Conservation (phyloP, 2,329 filamentous ascomycete species). For the Gnomoniopsis smithogilvyi region DNA sequence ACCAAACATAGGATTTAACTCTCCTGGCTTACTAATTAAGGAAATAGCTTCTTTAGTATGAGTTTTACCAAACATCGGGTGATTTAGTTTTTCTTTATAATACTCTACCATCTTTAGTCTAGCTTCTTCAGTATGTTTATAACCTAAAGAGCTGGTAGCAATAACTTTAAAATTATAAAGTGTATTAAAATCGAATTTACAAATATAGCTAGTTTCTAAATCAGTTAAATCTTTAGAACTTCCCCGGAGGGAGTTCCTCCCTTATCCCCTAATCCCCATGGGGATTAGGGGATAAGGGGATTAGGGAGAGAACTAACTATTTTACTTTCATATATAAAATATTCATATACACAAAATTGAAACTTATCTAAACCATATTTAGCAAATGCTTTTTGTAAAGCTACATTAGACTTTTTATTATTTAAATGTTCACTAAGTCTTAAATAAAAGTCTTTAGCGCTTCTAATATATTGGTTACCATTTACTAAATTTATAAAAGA, state of each 20-base stretch:
- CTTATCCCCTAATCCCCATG: too few relatives aligned
- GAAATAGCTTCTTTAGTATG: constrained; percentile 10
- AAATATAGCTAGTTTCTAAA: constrained; percentile 14
- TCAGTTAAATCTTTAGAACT: constrained; percentile 11
- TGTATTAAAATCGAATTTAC: constrained; percentile 13
- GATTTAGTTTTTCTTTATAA: constrained; percentile 9
- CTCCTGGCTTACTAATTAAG: constrained; percentile 12
- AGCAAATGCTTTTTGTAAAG: constrained; percentile 8
- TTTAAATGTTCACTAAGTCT: constrained; percentile 11
- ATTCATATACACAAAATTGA: constrained; percentile 17
- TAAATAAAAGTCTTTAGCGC: constrained; percentile 16
- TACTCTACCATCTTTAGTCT: constrained; percentile 15
- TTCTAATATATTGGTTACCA: constrained; percentile 14
- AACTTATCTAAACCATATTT: constrained; percentile 14
- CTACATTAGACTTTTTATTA: constrained; percentile 14
- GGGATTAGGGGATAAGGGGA: too few relatives aligned
- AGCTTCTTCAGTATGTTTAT: constrained; percentile 17
- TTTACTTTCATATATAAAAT: constrained; percentile 14
- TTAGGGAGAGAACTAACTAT: constrained; percentile 8
- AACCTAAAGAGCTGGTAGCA: constrained; percentile 11
- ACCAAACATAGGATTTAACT: constrained; percentile 8
- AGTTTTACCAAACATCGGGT: constrained; percentile 8
- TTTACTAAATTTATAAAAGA: constrained; percentile 15
- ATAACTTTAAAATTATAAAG: constrained; percentile 13
- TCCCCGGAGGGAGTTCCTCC: neutral